phyloP scores from a whole-genome alignment of 495 filamentous ascomycete species.

The Podospora fimiseda region DNA sequence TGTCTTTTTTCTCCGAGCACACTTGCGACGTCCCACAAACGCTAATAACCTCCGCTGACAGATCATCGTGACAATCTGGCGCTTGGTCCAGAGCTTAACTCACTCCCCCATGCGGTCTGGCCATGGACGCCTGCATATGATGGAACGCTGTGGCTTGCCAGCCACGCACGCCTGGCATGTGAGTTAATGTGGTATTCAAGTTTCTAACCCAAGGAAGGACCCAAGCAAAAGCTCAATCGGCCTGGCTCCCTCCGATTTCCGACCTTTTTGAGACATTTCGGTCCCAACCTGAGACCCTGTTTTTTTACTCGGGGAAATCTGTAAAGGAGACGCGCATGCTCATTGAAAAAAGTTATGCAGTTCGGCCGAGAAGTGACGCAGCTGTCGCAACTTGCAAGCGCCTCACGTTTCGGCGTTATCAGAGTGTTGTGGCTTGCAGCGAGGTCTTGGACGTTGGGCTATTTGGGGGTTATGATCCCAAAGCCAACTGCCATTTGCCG shows the following conservation, averaged over 20 bases:
- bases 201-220: no score
- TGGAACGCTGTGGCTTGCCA: slow-evolving; percentile 1
- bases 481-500: background rate
- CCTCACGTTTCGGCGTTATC: background rate
- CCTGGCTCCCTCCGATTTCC: background rate
- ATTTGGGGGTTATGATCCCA: background rate
- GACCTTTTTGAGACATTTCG: slow-evolving; percentile 1
- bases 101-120: background rate
- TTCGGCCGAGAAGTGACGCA: slow-evolving; percentile 5
- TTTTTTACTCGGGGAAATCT: background rate
- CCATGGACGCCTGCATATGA: background rate
- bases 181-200: background rate
- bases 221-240: background rate
- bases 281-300: slow-evolving; percentile 1
- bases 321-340: background rate
- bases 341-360: background rate
- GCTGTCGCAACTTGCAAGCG: slow-evolving; percentile 1
- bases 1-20: background rate
- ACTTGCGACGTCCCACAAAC: background rate
- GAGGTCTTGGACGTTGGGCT: background rate
- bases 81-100: background rate
- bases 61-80: background rate
- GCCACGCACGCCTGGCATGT: slow-evolving; percentile 3
- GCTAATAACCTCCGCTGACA: background rate
- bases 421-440: background rate